phyloP scores from a whole-genome alignment of 2,329 filamentous ascomycete species.

The Phaeoacremonium minimum region DNA sequence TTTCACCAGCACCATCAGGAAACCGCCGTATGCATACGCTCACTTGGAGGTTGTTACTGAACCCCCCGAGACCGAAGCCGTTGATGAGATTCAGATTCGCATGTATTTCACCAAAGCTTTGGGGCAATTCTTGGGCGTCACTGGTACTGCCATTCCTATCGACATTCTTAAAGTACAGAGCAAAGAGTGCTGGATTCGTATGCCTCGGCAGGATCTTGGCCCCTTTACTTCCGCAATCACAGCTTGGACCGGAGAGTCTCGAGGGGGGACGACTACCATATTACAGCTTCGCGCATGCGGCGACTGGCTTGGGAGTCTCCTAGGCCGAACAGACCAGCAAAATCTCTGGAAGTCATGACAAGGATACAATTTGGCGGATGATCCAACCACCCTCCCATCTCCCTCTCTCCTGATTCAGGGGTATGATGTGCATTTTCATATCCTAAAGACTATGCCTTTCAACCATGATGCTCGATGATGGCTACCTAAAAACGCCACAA shows the following conservation, averaged over 20 bases:
- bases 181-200: conserved; percentile 57
- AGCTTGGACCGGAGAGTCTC: conserved; percentile 52
- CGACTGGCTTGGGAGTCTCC: conserved; percentile 59
- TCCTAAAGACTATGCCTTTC: too few relatives aligned
- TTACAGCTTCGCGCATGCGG: conserved; percentile 54
- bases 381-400: too few relatives aligned
- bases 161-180: conserved; percentile 64
- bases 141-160: conserved; percentile 61
- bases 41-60: conserved; percentile 45
- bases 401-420: too few relatives aligned
- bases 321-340: conserved; percentile 42
- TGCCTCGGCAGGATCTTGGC: conserved; percentile 56
- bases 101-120: conserved; percentile 61
- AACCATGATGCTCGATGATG: not conserved
- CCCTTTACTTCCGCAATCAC: conserved; percentile 61
- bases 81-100: conserved; percentile 57
- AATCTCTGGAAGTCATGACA: conserved; percentile 44
- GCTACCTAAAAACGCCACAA: not conserved
- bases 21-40: conserved; percentile 51
- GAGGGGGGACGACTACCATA: conserved; percentile 38
- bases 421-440: not conserved
- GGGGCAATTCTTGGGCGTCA: conserved; percentile 64
- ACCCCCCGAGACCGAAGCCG: conserved; percentile 9
- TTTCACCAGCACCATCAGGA: conserved; percentile 44
- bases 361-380: not conserved